phyloP scores from a whole-genome alignment of 2,329 filamentous ascomycete species.

The Claviceps pazoutovae region DNA sequence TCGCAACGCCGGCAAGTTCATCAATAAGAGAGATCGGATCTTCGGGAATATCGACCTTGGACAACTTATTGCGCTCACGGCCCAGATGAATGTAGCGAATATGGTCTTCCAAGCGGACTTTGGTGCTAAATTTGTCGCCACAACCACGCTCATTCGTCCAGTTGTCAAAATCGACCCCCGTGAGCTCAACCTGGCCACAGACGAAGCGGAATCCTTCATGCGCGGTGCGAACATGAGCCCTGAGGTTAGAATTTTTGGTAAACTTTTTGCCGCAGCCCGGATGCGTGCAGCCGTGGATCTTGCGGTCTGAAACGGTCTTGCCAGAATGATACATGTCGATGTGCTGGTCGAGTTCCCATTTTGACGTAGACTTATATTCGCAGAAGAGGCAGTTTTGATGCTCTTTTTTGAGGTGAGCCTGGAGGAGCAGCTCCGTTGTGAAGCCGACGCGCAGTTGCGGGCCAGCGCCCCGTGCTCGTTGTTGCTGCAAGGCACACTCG shows the following conservation, averaged over 20 bases:
- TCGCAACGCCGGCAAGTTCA: slow-evolving; percentile 27
- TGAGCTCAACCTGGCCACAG: slow-evolving; percentile 59
- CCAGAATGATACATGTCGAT: slow-evolving; percentile 64
- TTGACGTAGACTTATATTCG: slow-evolving; percentile 50
- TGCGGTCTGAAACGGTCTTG: slow-evolving; percentile 46
- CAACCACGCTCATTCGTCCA: slow-evolving; percentile 61
- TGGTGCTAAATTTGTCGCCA: slow-evolving; percentile 61
- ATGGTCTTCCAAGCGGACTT: slow-evolving; percentile 69
- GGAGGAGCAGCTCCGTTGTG: slow-evolving; percentile 55
- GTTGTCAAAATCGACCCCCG: slow-evolving; percentile 37
- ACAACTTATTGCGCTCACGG: slow-evolving; percentile 27
- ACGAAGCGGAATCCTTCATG: slow-evolving; percentile 67
- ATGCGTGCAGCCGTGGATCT: slow-evolving; percentile 52
- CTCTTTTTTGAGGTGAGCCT: slow-evolving; percentile 56
- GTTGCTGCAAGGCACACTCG: slow-evolving; percentile 41
- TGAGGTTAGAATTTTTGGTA: slow-evolving; percentile 71
- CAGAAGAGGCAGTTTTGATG: slow-evolving; percentile 71
- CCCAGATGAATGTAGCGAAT: slow-evolving; percentile 67
- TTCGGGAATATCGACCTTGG: slow-evolving; percentile 6
- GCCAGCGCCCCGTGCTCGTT: slow-evolving; percentile 22
- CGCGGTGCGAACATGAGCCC: slow-evolving; percentile 60
- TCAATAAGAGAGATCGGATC: slow-evolving; percentile 23
- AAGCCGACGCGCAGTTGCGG: slow-evolving; percentile 43
- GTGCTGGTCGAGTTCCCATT: slow-evolving; percentile 59
- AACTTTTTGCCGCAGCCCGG: slow-evolving; percentile 62